These are phyloP conservation scores for Talaromyces sp. DNA, from an alignment of 2,329 filamentous ascomycete species.

Conservation along the genomic window DNA sequence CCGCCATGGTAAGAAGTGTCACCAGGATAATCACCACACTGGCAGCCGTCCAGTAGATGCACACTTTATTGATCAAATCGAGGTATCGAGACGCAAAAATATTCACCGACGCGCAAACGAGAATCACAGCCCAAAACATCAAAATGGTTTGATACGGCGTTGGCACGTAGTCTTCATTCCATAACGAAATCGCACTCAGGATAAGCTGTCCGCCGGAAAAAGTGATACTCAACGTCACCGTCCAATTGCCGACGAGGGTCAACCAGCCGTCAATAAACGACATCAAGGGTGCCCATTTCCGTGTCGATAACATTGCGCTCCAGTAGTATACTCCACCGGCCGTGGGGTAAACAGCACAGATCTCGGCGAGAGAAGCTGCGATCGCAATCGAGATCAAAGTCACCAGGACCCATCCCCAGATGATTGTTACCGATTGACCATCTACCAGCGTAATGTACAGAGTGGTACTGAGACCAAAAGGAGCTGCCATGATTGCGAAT, in stretches of 20 bases:
- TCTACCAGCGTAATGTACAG: constrained; percentile 64
- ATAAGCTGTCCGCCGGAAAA: constrained; percentile 68
- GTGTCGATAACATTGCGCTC: constrained; percentile 63
- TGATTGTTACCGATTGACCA: constrained; percentile 62
- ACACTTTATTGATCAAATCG: constrained; percentile 66
- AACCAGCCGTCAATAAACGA: constrained; percentile 68
- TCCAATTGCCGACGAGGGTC: constrained; percentile 70
- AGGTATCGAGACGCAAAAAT: constrained; percentile 59
- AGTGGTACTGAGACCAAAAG: constrained; percentile 63
- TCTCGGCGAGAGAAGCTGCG: constrained; percentile 63
- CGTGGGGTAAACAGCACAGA: constrained; percentile 64
- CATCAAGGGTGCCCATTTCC: constrained; percentile 61
- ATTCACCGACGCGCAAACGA: constrained; percentile 60
- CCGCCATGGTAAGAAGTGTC: constrained; percentile 57
- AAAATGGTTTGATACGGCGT: constrained; percentile 66
- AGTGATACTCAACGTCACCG: constrained; percentile 61
- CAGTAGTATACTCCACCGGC: constrained; percentile 67
- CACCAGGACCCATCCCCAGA: constrained; percentile 66
- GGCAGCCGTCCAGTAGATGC: constrained; percentile 65
- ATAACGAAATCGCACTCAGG: constrained; percentile 62
- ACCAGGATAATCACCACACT: constrained; percentile 64
- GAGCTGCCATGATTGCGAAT: constrained; percentile 71
- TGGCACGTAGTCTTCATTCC: constrained; percentile 63
- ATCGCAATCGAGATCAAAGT: constrained; percentile 60
- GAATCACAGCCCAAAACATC: constrained; percentile 67